phyloP scores from a whole-genome alignment of 805 yeast genomes.

The Myxozyma lipomycoides region DNA sequence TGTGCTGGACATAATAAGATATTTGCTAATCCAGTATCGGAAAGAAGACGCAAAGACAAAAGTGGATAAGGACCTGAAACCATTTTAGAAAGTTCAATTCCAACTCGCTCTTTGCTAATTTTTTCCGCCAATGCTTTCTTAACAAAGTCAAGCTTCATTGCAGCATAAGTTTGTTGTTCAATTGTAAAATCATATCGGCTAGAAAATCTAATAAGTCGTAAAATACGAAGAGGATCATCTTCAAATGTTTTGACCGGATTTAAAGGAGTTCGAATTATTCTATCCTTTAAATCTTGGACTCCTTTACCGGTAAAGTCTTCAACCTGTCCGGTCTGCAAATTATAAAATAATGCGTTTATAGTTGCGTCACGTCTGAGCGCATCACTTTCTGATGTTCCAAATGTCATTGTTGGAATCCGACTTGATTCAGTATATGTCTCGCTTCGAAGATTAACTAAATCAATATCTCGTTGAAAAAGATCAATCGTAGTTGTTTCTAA shows the following conservation, averaged over 20 bases:
- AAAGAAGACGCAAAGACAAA: not conserved
- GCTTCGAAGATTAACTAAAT: conserved; percentile 85
- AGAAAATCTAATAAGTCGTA: conserved; percentile 83
- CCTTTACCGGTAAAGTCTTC: conserved; percentile 87
- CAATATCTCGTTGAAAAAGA: conserved; percentile 78
- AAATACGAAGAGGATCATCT: conserved; percentile 90
- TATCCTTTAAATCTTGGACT: conserved; percentile 60
- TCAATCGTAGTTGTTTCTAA: conserved; percentile 94
- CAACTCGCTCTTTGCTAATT: conserved; percentile 86
- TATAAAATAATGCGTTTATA: conserved; percentile 84
- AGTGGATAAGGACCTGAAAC: conserved; percentile 44
- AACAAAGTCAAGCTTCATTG: conserved; percentile 62
- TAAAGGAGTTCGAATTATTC: conserved; percentile 82
- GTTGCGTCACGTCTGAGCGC: conserved; percentile 95
- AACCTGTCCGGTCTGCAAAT: conserved; percentile 59
- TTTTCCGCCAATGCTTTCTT: conserved; percentile 59
- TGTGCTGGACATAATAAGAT: no score
- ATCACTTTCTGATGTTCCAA: conserved; percentile 90
- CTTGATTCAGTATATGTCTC: conserved; percentile 81
- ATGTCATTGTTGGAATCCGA: conserved; percentile 68
- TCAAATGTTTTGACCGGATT: conserved; percentile 78
- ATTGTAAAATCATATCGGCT: conserved; percentile 67
- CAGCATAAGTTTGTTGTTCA: conserved; percentile 47
- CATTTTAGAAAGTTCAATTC: conserved; percentile 76
- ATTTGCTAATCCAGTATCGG: not conserved